Evolutionary conservation across 2,329 filamentous ascomycete genomes (phyloP).

Genomic region (Lasiodiplodia hormozganensis): DNA sequence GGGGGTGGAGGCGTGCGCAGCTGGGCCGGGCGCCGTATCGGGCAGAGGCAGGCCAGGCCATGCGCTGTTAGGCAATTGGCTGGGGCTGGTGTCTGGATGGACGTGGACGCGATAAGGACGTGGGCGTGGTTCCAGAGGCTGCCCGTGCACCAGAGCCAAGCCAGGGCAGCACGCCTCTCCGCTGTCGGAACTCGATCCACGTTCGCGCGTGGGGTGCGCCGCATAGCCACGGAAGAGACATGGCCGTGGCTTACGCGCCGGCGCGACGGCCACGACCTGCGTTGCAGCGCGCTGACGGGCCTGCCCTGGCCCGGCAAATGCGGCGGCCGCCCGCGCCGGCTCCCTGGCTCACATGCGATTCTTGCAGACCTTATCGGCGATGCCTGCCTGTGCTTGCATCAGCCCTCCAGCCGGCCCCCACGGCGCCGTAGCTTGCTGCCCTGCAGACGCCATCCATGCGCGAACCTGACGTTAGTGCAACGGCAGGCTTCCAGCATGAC

Average conservation of each 20-base stretch:
- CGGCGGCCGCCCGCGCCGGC: too few species aligned
- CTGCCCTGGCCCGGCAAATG: neutral
- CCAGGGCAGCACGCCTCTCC: slow-evolving; percentile 15
- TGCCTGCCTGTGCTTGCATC: neutral
- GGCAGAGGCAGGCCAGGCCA: slow-evolving; percentile 13
- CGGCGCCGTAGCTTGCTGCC: slow-evolving; percentile 13
- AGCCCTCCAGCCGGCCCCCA: slow-evolving; percentile 18
- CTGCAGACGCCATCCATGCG: slow-evolving; percentile 20
- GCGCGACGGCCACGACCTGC: slow-evolving; percentile 7
- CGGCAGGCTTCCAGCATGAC: slow-evolving; percentile 2
- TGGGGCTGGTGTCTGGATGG: slow-evolving; percentile 21
- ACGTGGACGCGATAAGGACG: slow-evolving; percentile 26
- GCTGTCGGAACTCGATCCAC: slow-evolving; percentile 5
- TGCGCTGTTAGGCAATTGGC: slow-evolving; percentile 15
- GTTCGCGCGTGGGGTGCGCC: slow-evolving; percentile 18
- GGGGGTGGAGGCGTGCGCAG: slow-evolving; percentile 22
- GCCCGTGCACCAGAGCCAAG: slow-evolving; percentile 15
- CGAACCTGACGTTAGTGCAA: slow-evolving; percentile 26
- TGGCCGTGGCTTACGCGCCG: slow-evolving; percentile 8
- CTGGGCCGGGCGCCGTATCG: slow-evolving; percentile 20
- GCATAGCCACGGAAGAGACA: slow-evolving; percentile 18
- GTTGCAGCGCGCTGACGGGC: neutral
- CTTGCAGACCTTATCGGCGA: neutral
- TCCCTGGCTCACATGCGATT: too few species aligned
- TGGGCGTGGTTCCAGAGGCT: slow-evolving; percentile 20